These are phyloP conservation scores for Ceratocystis cubensis DNA, from an alignment of 2,329 filamentous ascomycete genomes.

Conservation along the genomic window DNA sequence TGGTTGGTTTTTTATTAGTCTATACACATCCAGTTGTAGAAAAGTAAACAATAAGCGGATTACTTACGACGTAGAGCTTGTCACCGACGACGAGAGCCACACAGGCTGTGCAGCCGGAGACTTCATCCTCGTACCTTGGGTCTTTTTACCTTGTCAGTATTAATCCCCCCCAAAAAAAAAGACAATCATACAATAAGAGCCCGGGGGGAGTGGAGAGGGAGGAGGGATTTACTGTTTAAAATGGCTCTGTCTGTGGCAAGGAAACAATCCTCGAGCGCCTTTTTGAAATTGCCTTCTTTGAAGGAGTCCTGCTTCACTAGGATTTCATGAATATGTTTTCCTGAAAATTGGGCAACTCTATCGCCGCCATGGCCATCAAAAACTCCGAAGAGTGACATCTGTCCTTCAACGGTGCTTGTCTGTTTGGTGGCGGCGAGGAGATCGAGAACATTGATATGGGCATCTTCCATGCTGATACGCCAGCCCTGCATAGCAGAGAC, in stretches of 20 bases:
- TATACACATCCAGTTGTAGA: background rate
- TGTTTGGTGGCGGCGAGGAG: conserved; percentile 37
- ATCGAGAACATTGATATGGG: conserved; percentile 81
- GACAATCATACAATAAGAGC: no score
- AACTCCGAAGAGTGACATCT: conserved; percentile 91
- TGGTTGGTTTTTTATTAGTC: background rate
- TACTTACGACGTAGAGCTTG: conserved; percentile 88
- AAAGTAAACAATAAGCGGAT: background rate
- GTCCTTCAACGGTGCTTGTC: conserved; percentile 53
- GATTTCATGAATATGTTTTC: conserved; percentile 87
- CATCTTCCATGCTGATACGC: conserved; percentile 99
- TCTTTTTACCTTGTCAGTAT: conserved; percentile 42
- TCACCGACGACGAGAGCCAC: conserved; percentile 78
- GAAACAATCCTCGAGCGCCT: conserved; percentile 94
- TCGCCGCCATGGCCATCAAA: conserved; percentile 97
- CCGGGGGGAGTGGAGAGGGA: background rate
- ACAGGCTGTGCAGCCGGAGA: conserved; percentile 93
- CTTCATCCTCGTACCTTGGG: conserved; percentile 92
- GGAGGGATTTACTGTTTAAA: conserved; percentile 58
- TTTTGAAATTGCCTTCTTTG: conserved; percentile 79
- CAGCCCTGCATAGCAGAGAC: conserved; percentile 99
- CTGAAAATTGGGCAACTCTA: conserved; percentile 86
- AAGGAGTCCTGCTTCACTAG: conserved; percentile 91
- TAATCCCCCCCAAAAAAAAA: background rate
- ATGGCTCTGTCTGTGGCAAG: conserved; percentile 92